phyloP scores from a whole-genome alignment of 495 filamentous ascomycete genomes.

The Achaetomiella virescens region DNA sequence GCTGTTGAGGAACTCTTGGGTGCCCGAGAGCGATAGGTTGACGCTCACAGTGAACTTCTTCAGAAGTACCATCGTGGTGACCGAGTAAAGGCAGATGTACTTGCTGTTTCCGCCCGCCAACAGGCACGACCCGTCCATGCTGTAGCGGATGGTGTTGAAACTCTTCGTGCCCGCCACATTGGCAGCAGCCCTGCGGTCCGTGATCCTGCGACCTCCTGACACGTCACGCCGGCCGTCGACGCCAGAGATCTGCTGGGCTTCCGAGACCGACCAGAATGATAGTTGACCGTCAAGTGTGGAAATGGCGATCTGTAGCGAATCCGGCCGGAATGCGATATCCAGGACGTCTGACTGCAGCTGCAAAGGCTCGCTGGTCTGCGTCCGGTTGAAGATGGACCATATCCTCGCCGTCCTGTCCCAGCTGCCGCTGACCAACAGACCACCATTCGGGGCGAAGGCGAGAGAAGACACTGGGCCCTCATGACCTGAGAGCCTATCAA shows the following conservation, averaged over 20 bases:
- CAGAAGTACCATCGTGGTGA: conserved; percentile 77
- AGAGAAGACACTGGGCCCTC: conserved; percentile 87
- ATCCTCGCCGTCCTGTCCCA: conserved; percentile 94
- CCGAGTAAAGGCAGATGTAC: conserved; percentile 93
- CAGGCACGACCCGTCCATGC: conserved; percentile 82
- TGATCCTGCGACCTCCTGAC: conserved; percentile 81
- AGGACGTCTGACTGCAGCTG: conserved; percentile 86
- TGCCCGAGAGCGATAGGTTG: conserved; percentile 89
- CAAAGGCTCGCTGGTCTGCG: conserved; percentile 90
- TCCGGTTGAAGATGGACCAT: conserved; percentile 89
- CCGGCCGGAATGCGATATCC: conserved; percentile 79
- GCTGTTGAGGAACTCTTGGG: conserved; percentile 94
- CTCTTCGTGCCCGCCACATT: conserved; percentile 83
- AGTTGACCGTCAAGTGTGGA: conserved; percentile 90
- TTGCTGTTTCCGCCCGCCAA: conserved; percentile 92
- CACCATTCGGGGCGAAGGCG: conserved; percentile 80
- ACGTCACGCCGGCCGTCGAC: conserved; percentile 87
- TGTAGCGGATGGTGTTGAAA: conserved; percentile 84
- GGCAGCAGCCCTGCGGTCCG: conserved; percentile 83
- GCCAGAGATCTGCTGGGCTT: conserved; percentile 72
- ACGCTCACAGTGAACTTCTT: conserved; percentile 92
- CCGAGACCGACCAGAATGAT: conserved; percentile 88
- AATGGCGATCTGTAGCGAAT: conserved; percentile 84
- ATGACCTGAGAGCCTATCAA: conserved; percentile 86
- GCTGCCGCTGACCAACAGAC: conserved; percentile 76